A percentile compares a stretch with the other conserved stretches of the same genome.
Evolutionary conservation across 495 filamentous ascomycete genomes (phyloP).

Genomic region (Eremomyces bilateralis): DNA sequence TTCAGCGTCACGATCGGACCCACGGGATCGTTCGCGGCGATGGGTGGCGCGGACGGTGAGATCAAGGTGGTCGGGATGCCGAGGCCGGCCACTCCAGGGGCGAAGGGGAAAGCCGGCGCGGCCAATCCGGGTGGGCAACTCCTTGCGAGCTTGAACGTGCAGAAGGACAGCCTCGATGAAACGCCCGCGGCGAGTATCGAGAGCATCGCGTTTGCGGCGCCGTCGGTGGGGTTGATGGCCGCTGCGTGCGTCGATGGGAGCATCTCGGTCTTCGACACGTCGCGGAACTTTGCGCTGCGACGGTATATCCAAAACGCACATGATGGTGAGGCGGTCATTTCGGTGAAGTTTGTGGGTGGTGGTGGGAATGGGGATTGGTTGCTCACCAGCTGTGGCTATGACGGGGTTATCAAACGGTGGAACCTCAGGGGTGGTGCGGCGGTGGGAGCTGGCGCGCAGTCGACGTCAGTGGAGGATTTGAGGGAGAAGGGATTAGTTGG

Average conservation of each 20-base stretch:
- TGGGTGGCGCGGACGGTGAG: slow-evolving; percentile 68
- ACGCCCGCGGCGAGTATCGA: no score
- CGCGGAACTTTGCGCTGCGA: slow-evolving; percentile 61
- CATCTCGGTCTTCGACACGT: slow-evolving; percentile 71
- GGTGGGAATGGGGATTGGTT: slow-evolving; percentile 3
- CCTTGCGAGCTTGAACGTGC: slow-evolving; percentile 45
- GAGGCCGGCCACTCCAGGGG: slow-evolving; percentile 27
- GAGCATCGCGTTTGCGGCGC: slow-evolving; percentile 60
- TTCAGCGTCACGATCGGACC: slow-evolving; percentile 72
- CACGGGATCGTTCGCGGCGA: slow-evolving; percentile 51
- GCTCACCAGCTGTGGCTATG: slow-evolving; percentile 12
- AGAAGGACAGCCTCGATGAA: slow-evolving; percentile 54
- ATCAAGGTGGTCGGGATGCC: slow-evolving; percentile 73
- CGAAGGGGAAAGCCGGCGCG: slow-evolving; percentile 23
- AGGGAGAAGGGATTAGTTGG: slow-evolving; percentile 45
- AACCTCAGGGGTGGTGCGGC: slow-evolving; percentile 14
- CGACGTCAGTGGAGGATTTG: no score
- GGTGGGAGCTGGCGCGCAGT: no score
- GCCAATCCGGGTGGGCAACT: slow-evolving; percentile 53
- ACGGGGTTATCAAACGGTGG: slow-evolving; percentile 15
- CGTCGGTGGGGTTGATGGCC: slow-evolving; percentile 57
- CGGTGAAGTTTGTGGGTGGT: slow-evolving; percentile 48
- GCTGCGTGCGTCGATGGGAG: slow-evolving; percentile 78
- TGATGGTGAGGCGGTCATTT: slow-evolving; percentile 65
- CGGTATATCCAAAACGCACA: slow-evolving; percentile 62